Evolutionary conservation across 345 rosid genomes (phyloP), one percentile per base, ranked within the genome.

Genomic region (Physaria fendleri): DNA sequence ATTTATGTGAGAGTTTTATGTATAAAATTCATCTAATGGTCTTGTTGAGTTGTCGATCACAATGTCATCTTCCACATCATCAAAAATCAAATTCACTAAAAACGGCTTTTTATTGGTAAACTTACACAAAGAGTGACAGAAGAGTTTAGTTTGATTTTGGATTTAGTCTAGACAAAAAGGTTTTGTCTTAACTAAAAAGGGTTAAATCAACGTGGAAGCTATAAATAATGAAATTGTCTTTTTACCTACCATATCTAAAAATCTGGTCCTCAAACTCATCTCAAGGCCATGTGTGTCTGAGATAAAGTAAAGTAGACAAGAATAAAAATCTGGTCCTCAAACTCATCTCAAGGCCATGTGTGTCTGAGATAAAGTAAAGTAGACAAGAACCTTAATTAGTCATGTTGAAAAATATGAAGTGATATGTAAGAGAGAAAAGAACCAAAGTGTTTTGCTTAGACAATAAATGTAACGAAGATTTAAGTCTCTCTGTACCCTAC

Each of bases 221-320:
- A 53, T 45, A 68, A 69, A 44, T 25, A 34, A 7, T 51, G 73
- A 55, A 46, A 62, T 3, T 47, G 63, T 22, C 59, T 12, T 39
- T 18, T 70, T 23, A 70, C 74, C 74, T 70, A 70, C 62, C 64
- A 32, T 38, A 55, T 56, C 41, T 35, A 54, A 62, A 57, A 46
- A 37, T 12, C 11, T 69, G 63, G 49, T 39, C 56, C 43, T 47
- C 8, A 47, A 7, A 29, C 25, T 47, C 37, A 59, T 39, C 21
- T 32, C 2, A 46, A 62, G 64, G 46, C 74, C 73, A 53, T 53
- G 59, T 56, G 38, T 46, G 62, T 47, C 32, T 46, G 30, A 35
- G 27, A 39, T 62, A 14, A 62, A 42, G 62, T 5, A 30, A 24
- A 16, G 25, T 42, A 24, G 69, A 56, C 59, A 70, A 56, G 40